phyloP scores from a whole-genome alignment of 2,329 filamentous ascomycete species.

The Fusarium tupiense region DNA sequence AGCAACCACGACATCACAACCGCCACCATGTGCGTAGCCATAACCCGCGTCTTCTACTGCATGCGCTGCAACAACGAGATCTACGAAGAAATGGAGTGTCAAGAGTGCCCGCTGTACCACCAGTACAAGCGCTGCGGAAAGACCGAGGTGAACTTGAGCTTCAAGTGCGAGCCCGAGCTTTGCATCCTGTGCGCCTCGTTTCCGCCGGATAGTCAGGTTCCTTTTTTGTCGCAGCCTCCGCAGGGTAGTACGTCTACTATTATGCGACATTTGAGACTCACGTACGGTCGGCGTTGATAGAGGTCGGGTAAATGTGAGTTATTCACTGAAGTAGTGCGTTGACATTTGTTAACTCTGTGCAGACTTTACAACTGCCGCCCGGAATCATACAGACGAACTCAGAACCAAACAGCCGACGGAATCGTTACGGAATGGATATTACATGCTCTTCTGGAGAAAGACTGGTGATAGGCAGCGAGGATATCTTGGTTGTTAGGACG shows the following conservation, averaged over 20 bases:
- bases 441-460: fast-evolving
- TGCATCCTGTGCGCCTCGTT: neutral
- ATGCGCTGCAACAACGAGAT: neutral
- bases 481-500: too few species aligned
- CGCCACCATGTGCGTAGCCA: neutral
- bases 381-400: fast-evolving
- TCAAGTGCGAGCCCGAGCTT: neutral
- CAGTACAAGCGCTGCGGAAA: neutral
- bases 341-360: neutral
- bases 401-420: fast-evolving
- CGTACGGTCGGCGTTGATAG: neutral
- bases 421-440: fast-evolving
- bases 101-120: neutral
- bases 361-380: neutral
- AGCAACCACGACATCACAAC: neutral
- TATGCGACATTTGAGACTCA: neutral
- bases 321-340: fast-evolving
- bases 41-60: neutral
- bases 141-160: neutral
- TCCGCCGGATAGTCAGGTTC: neutral
- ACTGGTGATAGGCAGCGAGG: neutral
- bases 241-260: neutral
- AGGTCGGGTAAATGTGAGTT: neutral
- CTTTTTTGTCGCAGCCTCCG: neutral
- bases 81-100: neutral